Evolutionary conservation across 805 yeast genomes (phyloP), one percentile per base, ranked within the genome.

Genomic region (Naumovozyma baii): DNA sequence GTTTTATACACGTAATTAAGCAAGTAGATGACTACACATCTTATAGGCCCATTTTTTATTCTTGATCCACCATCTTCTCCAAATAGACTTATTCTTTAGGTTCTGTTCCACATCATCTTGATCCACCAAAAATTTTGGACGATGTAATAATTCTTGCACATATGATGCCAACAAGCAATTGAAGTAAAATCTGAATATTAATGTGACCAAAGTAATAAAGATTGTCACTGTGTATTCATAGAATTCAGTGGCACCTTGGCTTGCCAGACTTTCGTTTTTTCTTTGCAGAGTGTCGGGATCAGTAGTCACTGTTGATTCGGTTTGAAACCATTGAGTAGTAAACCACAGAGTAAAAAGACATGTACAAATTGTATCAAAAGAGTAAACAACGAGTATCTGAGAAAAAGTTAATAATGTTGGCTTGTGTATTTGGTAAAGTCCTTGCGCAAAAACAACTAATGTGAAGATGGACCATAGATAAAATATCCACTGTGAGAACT

Each of bases 401-500:
- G 92, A 74, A 50, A 76, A 69, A 34, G 74, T 72, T 45, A 82
- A 66, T 4, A 81, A 72, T 34, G 73, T 73, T 34, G 82, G 80
- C 35, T 67, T 63, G 38, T 68, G 64, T 22, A 84, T 64, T 31
- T 63, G 64, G 34, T 58, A 58, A 33, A 75, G 67, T 0, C 86
- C 92, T 31, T 72, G 64, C 3, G 78, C 63, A 57, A 80, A 84
- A 39, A 82, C 69, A 3, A 87, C 77, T 33, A 88, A 62, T 4
- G 78, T 67, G 3, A 73, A 39, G 13, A 83, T 64, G 2, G 94
- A 80, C 42, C 80, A 58, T 14, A 81, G 50, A 59, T 88, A 86
- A 48, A 79, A 76, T 1, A 82, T 43, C 92, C 95, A 83, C 56
- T 90, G 96, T 64, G 83, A 66, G 44, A 79, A 73, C 43, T 78